These are phyloP conservation scores for Gonapodya prolifera DNA, from an alignment of 192 early-diverging fungal species.

Conservation along the genomic window DNA sequence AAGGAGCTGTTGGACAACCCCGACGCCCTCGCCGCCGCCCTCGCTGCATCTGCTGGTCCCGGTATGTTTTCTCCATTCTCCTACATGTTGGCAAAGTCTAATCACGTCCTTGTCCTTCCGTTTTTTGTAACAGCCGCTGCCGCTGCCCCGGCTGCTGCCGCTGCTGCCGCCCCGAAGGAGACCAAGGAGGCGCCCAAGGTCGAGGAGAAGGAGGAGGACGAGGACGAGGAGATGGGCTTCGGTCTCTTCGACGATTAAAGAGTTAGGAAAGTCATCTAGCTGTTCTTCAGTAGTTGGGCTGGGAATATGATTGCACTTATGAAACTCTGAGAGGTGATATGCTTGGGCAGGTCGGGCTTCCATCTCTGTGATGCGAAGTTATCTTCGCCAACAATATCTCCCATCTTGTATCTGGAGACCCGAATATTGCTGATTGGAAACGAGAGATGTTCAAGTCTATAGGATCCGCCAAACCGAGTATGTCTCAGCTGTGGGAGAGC, in stretches of 20 bases:
- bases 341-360: too few relatives aligned
- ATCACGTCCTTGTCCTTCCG: too few relatives aligned
- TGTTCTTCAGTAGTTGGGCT: background rate
- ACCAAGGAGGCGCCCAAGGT: constrained; percentile 37
- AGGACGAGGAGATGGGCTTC: constrained; percentile 85
- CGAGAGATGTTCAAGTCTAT: background rate
- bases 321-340: too few relatives aligned
- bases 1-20: constrained; percentile 92
- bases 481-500: too few relatives aligned
- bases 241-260: constrained; percentile 28
- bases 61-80: too few relatives aligned
- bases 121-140: background rate
- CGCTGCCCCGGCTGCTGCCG: constrained; percentile 25
- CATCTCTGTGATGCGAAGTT: background rate
- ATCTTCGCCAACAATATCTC: too few relatives aligned
- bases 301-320: background rate
- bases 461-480: background rate
- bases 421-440: too few relatives aligned
- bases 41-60: constrained; percentile 62
- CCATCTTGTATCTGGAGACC: too few relatives aligned
- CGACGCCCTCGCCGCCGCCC: constrained; percentile 58
- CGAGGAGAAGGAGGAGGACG: constrained; percentile 49
- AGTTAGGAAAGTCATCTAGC: background rate
- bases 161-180: constrained; percentile 37
- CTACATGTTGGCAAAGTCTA: too few relatives aligned